Conservation (phyloP, 2,329 filamentous ascomycete species). For the Neonectria sp. region DNA sequence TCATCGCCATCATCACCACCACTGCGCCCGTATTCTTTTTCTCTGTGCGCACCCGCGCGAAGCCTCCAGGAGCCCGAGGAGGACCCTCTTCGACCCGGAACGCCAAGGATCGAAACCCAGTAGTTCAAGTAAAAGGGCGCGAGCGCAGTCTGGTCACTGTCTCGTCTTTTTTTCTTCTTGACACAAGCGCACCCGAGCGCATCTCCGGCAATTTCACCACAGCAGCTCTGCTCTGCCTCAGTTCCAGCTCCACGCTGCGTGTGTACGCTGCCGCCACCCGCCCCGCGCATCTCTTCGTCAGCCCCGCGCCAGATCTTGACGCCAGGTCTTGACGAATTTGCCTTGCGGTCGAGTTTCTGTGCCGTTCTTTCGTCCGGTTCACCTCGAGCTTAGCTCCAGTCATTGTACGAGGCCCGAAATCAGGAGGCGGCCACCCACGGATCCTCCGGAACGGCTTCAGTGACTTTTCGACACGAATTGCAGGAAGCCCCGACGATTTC, state of each 20-base stretch:
- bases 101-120: constrained; percentile 9
- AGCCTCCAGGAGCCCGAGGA: constrained; percentile 29
- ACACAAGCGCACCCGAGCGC: constrained; percentile 27
- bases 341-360: constrained; percentile 9
- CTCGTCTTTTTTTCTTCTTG: constrained; percentile 33
- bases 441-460: constrained; percentile 34
- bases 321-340: constrained; percentile 20
- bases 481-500: constrained; percentile 7
- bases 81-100: constrained; percentile 25
- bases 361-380: constrained; percentile 7
- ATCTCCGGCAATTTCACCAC: constrained; percentile 27
- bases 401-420: constrained; percentile 23
- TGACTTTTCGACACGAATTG: neutral
- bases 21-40: constrained; percentile 21
- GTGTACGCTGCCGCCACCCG: constrained; percentile 20
- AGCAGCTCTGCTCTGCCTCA: constrained; percentile 2
- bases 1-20: constrained; percentile 35
- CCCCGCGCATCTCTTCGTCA: constrained; percentile 26
- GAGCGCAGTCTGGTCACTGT: constrained; percentile 45
- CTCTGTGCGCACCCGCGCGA: constrained; percentile 24
- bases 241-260: constrained; percentile 18
- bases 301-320: constrained; percentile 24
- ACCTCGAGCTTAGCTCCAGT: neutral
- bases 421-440: constrained; percentile 26
- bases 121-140: constrained; percentile 27